Base-by-base conservation (phyloP, 2,329 filamentous ascomycete species). In the Cladophialophora carrionii region DNA sequence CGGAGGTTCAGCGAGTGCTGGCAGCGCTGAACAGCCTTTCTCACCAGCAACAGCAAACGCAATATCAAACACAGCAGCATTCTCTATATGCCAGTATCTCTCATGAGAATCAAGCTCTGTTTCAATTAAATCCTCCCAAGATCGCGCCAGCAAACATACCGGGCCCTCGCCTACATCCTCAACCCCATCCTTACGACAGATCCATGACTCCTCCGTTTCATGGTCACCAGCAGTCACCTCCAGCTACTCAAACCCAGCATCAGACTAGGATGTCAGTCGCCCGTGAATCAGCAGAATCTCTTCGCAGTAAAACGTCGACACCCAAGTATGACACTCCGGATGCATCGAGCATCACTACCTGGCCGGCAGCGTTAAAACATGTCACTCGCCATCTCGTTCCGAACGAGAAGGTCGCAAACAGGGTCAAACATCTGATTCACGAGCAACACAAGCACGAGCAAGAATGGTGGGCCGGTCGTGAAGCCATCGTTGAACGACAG, bases 401-500 rank as follows among this genome's bases (percentile, higher is more conserved):
- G 49, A 80, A 82, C 65, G 79, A 83, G 62, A 73, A 75, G 34
- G 74, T 79, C 1, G 74, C 82, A 49, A 74, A 75, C 17, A 78
- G 79, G 10, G 80, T 85, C 67, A 78, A 79, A 22, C 74, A 87
- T 76, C 80, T 90, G 75, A 88, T 90, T 65, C 81, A 81, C 61
- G 82, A 85, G 49, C 87, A 90, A 73, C 83, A 87, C 71, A 80
- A 82, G 48, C 84, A 89, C 70, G 86, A 90, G 69, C 81, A 81
- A 68, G 82, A 85, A 69, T 90, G 88, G 83, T 86, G 82, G 77
- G 74, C 78, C 29, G 82, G 81, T 1, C 80, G 85, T 2, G 74
- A 83, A 63, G 82, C 79, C 6, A 73, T 88, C 26, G 71, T 85
- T 5, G 75, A 79, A 34, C 83, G 82, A 64, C 85, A 87, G 63